Percentiles rank a stretch among this genome's conserved stretches.
phyloP scores from a whole-genome alignment of 495 filamentous ascomycete genomes.

The Xylaria acuta region DNA sequence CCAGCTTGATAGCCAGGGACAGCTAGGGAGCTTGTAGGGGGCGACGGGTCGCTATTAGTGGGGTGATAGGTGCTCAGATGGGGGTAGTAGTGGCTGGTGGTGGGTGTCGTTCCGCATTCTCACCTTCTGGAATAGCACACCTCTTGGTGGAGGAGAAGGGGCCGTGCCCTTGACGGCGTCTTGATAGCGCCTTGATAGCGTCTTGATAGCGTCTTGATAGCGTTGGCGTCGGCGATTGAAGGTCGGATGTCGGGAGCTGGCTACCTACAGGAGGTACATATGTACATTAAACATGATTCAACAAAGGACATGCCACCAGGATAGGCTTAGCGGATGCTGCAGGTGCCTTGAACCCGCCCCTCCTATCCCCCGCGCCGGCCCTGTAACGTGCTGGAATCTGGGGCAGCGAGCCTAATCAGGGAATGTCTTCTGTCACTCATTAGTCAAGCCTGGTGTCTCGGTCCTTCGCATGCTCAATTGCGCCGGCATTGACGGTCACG shows the following conservation, averaged over 20 bases:
- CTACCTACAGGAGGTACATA: neutral
- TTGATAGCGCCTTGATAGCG: too few species aligned
- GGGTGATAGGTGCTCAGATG: neutral
- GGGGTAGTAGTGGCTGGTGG: neutral
- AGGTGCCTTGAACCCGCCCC: conserved; percentile 4
- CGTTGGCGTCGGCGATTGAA: neutral
- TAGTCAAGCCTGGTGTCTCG: conserved; percentile 22
- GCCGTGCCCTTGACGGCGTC: neutral
- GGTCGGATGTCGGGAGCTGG: conserved; percentile 17
- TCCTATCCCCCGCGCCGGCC: conserved; percentile 15
- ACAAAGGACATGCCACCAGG: conserved; percentile 9
- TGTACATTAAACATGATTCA: too few species aligned
- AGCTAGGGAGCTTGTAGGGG: conserved; percentile 8
- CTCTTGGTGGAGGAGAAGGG: neutral
- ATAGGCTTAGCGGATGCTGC: neutral
- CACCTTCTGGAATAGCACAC: conserved; percentile 18
- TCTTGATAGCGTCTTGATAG: conserved; percentile 12
- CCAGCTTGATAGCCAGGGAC: neutral
- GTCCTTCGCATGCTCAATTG: conserved; percentile 23
- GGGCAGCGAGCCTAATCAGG: conserved; percentile 17
- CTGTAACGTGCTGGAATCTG: conserved; percentile 17
- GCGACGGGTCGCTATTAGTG: conserved; percentile 4
- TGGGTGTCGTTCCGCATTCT: neutral
- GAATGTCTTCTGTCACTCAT: conserved; percentile 16
- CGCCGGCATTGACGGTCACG: conserved; percentile 20